A percentile compares a stretch with the other conserved stretches of the same genome.
Evolutionary conservation across 805 yeast genomes (phyloP).

Genomic region (Wickerhamomyces pijperi): DNA sequence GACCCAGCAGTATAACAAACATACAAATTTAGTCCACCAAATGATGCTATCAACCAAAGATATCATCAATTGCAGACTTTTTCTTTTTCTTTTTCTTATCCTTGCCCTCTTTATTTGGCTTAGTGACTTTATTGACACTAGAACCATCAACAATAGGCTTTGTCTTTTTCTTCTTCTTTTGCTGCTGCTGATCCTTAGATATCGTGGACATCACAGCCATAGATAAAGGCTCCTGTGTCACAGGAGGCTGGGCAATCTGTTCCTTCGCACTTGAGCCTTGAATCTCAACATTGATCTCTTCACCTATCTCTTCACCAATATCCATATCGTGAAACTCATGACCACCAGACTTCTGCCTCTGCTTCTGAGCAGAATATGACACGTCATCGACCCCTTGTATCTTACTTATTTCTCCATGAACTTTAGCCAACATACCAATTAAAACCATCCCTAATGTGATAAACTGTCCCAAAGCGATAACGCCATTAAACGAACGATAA

Average conservation of each 20-base stretch:
- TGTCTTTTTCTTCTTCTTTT: conserved; percentile 5
- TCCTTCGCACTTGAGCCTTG: conserved; percentile 17
- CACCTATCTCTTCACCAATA: conserved; percentile 11
- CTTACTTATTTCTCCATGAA: conserved; percentile 19
- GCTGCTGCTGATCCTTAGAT: not conserved
- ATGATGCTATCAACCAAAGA: conserved; percentile 62
- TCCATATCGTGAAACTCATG: not conserved
- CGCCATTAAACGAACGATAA: conserved; percentile 51
- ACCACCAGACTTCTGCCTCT: not conserved
- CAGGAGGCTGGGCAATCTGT: conserved; percentile 2
- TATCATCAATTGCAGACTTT: conserved; percentile 61
- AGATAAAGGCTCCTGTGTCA: conserved; percentile 3
- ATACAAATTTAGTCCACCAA: no score
- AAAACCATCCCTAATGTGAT: conserved; percentile 62
- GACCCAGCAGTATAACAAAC: no score
- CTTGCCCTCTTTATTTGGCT: no score
- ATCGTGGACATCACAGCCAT: not conserved
- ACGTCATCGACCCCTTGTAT: conserved; percentile 7
- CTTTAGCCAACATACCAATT: conserved; percentile 41
- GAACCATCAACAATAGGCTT: conserved; percentile 1
- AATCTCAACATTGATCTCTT: conserved; percentile 12
- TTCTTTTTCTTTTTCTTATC: conserved; percentile 27
- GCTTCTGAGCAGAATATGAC: not conserved
- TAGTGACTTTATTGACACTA: no score
- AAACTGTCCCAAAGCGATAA: conserved; percentile 69